A percentile compares a stretch with the other conserved stretches of the same genome.
Conservation (phyloP, 306 rosid species). For the Fragaria iinumae region DNA sequence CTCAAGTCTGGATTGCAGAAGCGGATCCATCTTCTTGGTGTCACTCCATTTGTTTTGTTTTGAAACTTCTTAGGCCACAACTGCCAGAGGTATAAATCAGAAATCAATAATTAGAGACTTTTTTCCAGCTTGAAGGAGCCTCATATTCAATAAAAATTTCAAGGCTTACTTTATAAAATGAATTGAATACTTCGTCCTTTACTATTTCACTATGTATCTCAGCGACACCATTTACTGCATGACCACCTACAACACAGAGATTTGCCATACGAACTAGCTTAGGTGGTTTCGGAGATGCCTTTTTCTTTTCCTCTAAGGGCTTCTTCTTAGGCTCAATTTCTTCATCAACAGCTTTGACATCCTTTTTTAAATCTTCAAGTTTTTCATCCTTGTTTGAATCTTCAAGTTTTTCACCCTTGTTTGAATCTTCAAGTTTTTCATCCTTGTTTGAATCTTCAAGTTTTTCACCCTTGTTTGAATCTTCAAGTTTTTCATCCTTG, state of each 20-base stretch:
- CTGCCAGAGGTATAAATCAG: constrained; percentile 45
- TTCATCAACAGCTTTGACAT: constrained; percentile 17
- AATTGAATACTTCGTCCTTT: constrained; percentile 84
- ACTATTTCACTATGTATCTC: constrained; percentile 98
- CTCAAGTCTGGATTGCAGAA: constrained; percentile 90
- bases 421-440: background rate
- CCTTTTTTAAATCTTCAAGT: constrained; percentile 17
- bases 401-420: too few species aligned
- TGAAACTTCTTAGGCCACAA: constrained; percentile 97
- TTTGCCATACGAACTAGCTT: constrained; percentile 97
- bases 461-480: background rate
- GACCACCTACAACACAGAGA: constrained; percentile 95
- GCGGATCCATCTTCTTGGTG: constrained; percentile 97
- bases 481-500: background rate
- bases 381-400: background rate
- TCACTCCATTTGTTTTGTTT: constrained; percentile 98
- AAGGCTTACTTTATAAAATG: constrained; percentile 68
- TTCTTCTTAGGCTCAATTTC: constrained; percentile 39
- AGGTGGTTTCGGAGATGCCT: constrained; percentile 64
- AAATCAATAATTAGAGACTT: constrained; percentile 29
- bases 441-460: background rate
- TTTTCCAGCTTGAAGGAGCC: constrained; percentile 9
- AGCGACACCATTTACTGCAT: constrained; percentile 98
- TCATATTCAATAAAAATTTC: constrained; percentile 21
- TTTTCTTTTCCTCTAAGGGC: constrained; percentile 36